phyloP scores from a whole-genome alignment of 495 filamentous ascomycete genomes.

The Lentithecium fluviatile region DNA sequence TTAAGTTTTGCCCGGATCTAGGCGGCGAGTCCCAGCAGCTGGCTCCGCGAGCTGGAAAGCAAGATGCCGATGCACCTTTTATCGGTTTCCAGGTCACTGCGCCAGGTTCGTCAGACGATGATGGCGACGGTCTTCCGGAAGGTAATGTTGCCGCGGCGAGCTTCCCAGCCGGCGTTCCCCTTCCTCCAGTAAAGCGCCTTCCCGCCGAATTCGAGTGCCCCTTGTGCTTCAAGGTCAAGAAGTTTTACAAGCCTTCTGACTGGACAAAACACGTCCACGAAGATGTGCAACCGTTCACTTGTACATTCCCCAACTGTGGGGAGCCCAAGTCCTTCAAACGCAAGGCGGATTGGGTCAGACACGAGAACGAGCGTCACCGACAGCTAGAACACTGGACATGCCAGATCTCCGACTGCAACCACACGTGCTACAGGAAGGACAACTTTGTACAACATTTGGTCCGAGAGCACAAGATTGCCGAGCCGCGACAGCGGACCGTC shows the following conservation, averaged over 20 bases:
- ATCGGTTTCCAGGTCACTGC: constrained; percentile 53
- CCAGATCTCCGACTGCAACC: constrained; percentile 73
- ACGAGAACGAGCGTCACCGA: constrained; percentile 91
- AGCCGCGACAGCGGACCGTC: constrained; percentile 58
- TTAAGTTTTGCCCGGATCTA: constrained; percentile 60
- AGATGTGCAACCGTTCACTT: constrained; percentile 93
- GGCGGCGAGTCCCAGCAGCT: constrained; percentile 59
- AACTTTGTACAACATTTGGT: constrained; percentile 96
- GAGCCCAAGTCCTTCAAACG: constrained; percentile 95
- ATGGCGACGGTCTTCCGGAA: constrained; percentile 61
- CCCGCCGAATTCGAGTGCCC: constrained; percentile 93
- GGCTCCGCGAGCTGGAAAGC: constrained; percentile 45
- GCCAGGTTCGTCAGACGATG: constrained; percentile 54
- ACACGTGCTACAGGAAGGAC: constrained; percentile 86
- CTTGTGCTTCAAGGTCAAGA: constrained; percentile 85
- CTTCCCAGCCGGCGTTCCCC: constrained; percentile 78
- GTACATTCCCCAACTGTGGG: constrained; percentile 79
- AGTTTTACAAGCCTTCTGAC: constrained; percentile 91
- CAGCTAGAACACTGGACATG: constrained; percentile 94
- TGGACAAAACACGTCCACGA: constrained; percentile 99
- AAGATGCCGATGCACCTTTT: constrained; percentile 42
- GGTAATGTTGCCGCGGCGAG: constrained; percentile 65
- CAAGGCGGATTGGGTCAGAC: constrained; percentile 96
- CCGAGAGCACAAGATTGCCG: constrained; percentile 84
- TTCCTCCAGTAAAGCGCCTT: constrained; percentile 73